Base-by-base conservation (phyloP, 805 yeast species). In the Saccharomycopsis babjevae region DNA sequence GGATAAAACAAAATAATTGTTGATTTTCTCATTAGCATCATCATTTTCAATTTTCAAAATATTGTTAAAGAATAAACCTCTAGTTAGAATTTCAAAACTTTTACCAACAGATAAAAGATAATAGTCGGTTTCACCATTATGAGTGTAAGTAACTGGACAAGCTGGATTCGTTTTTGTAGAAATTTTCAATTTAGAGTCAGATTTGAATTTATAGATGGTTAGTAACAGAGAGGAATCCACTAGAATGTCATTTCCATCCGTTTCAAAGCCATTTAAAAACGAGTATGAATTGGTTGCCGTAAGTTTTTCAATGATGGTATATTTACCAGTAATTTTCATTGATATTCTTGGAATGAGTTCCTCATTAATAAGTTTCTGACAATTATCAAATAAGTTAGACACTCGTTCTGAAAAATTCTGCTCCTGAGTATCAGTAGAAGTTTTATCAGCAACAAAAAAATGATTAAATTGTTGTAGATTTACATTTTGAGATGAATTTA, bases 51-150 rank as follows among this genome's bases (percentile, higher is more conserved):
- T 32, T 50, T 40, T 25, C 13, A 50, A 22, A n/a, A 58, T 40
- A 18, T 55, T 59, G 28, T 55, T 56, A 18, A 54, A 59, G 13
- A 59, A 3, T 5, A 55, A 8, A 1, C 61, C 61, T 34, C 46
- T 55, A 3, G 61, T 54, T 5, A 59, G 8, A 11, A 59, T 42
- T 25, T 59, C 61, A 22, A 59, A 36, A 18, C 28, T 22, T 55
- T 59, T 59, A 5, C 61, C 61, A 34, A 54, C 20, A 5, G 61
- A 58, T 50, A 57, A 36, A 50, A 57, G 52, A 25, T 25, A 46
- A 25, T 10, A 46, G 13, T 25, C 52, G 2, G 25, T 46, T 10
- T 22, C 18, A 46, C 32, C 1, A 10, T 46, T 10, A 11, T 46
- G 10, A 13, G 2, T 22, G 52, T 46, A 46, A 3, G 15, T 22